Evolutionary conservation across 176 grass and related monocot genomes (phyloP).

Genomic region (Eleusine indica): DNA sequence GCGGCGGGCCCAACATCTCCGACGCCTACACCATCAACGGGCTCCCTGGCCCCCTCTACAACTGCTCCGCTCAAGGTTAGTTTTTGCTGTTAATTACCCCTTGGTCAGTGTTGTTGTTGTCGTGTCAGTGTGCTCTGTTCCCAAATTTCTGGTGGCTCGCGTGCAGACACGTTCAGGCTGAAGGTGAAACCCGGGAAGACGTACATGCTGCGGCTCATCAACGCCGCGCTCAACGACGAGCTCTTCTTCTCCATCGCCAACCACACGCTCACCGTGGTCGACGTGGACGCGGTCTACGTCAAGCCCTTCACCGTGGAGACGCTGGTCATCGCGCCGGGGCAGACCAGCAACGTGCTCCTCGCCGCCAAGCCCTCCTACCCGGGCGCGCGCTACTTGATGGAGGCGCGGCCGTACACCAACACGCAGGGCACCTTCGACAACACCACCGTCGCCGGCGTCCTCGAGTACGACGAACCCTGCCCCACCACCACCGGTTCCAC

Average conservation of each 20-base stretch:
- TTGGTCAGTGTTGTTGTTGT: background rate
- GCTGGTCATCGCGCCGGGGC: constrained; percentile 66
- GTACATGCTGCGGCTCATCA: constrained; percentile 81
- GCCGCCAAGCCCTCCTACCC: constrained; percentile 35
- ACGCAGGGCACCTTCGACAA: constrained; percentile 77
- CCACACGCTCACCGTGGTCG: constrained; percentile 76
- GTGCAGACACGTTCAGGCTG: constrained; percentile 58
- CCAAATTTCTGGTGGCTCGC: background rate
- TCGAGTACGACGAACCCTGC: constrained; percentile 62
- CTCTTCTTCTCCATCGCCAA: constrained; percentile 86
- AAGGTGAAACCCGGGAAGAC: constrained; percentile 71
- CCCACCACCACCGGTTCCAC: background rate
- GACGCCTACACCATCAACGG: constrained; percentile 76
- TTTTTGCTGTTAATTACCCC: background rate
- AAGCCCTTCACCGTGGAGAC: constrained; percentile 66
- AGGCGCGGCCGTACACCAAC: constrained; percentile 60
- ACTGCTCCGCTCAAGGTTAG: constrained; percentile 54
- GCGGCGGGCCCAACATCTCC: constrained; percentile 70
- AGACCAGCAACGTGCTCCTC: constrained; percentile 79
- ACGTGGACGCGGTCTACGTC: constrained; percentile 76
- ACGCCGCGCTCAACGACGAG: constrained; percentile 86
- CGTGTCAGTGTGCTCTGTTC: background rate
- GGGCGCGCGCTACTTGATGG: constrained; percentile 57
- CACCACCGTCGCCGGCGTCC: constrained; percentile 76
- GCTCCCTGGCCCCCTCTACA: constrained; percentile 63